Evolutionary conservation across 108 stramenopile species (phyloP), one percentile per base, ranked within the genome.

Genomic region (Cyclostephanos tholiformis): DNA sequence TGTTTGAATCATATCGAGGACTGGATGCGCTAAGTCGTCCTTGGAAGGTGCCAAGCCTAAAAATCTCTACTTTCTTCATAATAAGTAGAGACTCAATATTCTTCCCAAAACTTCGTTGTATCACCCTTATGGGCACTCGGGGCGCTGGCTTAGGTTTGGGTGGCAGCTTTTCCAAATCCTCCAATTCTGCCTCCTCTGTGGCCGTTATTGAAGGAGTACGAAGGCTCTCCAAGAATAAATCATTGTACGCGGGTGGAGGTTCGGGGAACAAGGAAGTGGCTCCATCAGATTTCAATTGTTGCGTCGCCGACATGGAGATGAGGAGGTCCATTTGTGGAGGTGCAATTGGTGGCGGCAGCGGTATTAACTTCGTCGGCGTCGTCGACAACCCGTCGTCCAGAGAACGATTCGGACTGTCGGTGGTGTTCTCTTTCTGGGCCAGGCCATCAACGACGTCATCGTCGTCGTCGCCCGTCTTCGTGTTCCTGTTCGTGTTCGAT

Each of bases 11-110:
- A 55, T 68, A 75, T 65, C 55, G 51, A 23, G 79, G 68, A 32
- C 61, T 65, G 32, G 63, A 69, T 16, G 57, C 26, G 7, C 79
- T 66, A 17, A 84, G 29, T 44, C 90, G 83, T 12, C 95, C 95
- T 79, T 96, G 95, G 50, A 91, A 92, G 32, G 95, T 94, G 11
- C 62, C 50, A 23, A 96, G 80, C 26, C 72, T 61, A 49, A 85
- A 83, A 23, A 93, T 71, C 66, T 85, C 77, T 63, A 93, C 89
- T 39, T 71, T 71, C 23, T 84, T 87, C 26, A 60, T 51, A 19
- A 77, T 72, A 48, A 58, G 57, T n/a, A 83, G 81, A 19, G 77
- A 64, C 29, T 75, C 44, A 17, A 88, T 81, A 55, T 72, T 32
- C 6, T 46, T 50, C 16, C 44, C 58, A 27, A 53, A 73, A 26